Evolutionary conservation across 257 asterid species (phyloP).

Genomic region (Primulina eburnea): DNA sequence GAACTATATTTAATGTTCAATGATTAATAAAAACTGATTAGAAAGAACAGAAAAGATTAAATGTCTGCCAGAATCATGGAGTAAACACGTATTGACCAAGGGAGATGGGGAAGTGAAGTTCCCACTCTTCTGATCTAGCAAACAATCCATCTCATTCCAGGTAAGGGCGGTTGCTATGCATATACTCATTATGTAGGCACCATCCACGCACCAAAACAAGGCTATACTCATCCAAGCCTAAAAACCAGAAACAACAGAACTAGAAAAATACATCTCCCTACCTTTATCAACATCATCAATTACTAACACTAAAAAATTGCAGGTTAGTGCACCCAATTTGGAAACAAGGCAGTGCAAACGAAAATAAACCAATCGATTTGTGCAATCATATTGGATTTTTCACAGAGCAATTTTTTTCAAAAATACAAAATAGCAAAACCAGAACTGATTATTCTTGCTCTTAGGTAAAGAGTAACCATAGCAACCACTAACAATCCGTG

Average conservation of each 20-base stretch:
- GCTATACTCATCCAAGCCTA: background rate
- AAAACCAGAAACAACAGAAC: conserved; percentile 3
- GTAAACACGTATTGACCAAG: background rate
- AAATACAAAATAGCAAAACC: too few species aligned
- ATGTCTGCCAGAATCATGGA: background rate
- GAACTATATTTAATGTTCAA: background rate
- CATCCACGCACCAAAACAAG: background rate
- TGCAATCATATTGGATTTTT: too few species aligned
- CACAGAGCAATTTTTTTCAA: too few species aligned
- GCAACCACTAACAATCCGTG: conserved; percentile 16
- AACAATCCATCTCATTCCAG: too few species aligned
- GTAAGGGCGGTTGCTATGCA: background rate
- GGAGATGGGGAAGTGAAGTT: background rate
- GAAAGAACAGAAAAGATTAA: background rate
- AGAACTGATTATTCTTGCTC: conserved; percentile 13
- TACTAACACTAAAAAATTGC: background rate
- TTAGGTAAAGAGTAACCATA: conserved; percentile 17
- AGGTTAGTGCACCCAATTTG: background rate
- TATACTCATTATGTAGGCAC: background rate
- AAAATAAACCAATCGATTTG: background rate
- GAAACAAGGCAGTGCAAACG: background rate
- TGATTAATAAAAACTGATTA: background rate
- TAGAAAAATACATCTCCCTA: conserved; percentile 4
- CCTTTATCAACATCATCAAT: conserved; percentile 7
- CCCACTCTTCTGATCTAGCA: too few species aligned